Evolutionary conservation across 495 filamentous ascomycete genomes (phyloP).

Genomic region (Chlorociboria aeruginascens): DNA sequence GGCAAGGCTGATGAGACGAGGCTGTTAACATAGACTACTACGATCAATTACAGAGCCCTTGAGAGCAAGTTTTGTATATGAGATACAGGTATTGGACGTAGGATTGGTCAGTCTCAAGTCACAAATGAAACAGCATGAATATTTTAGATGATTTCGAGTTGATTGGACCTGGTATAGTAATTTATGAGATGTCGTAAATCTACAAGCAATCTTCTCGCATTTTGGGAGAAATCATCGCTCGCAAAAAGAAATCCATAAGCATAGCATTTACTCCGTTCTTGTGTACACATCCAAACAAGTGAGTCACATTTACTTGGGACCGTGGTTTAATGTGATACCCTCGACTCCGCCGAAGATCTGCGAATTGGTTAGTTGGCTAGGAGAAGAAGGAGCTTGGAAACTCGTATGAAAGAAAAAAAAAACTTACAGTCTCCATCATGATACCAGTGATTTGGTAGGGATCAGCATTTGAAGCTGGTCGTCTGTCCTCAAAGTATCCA

Average conservation of each 20-base stretch:
- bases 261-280: conserved; percentile 9
- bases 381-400: background rate
- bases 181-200: conserved; percentile 1
- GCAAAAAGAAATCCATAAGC: conserved; percentile 12
- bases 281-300: conserved; percentile 7
- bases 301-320: no score
- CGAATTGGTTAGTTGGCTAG: background rate
- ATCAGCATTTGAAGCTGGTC: conserved; percentile 90
- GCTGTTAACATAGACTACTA: background rate
- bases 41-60: background rate
- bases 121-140: background rate
- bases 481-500: conserved; percentile 96
- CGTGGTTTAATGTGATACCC: background rate
- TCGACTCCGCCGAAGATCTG: conserved; percentile 17
- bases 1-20: background rate
- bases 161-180: conserved; percentile 1
- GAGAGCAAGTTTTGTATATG: no score
- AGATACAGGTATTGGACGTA: no score
- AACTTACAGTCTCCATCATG: conserved; percentile 58
- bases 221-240: conserved; percentile 11
- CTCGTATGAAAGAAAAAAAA: background rate
- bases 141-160: conserved; percentile 9
- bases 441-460: conserved; percentile 95
- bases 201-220: no score
- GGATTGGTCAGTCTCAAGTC: no score